These are phyloP conservation scores for Trichoderma endophyticum DNA, from an alignment of 2,329 filamentous ascomycete species.

Conservation along the genomic window DNA sequence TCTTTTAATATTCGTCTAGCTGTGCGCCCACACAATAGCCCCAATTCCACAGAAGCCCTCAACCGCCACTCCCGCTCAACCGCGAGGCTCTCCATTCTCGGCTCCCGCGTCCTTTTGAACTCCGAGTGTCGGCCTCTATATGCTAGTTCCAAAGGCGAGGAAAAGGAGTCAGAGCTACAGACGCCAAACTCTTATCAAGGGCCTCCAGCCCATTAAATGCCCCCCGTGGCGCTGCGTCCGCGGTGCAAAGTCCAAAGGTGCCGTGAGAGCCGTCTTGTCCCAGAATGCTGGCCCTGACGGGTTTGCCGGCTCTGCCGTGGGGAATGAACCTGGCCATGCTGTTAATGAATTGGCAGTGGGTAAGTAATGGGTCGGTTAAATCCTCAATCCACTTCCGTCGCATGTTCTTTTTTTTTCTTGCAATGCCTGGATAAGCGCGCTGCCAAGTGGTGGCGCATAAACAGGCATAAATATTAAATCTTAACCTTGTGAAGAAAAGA, in stretches of 20 bases:
- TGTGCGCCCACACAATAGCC: neutral
- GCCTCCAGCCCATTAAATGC: neutral
- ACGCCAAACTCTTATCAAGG: neutral
- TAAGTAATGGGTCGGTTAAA: neutral
- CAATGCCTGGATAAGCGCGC: neutral
- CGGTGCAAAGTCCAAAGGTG: neutral
- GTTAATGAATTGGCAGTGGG: neutral
- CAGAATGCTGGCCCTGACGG: neutral
- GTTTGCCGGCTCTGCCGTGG: conserved; percentile 3
- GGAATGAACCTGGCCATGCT: neutral
- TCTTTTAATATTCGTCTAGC: neutral
- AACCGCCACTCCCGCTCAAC: neutral
- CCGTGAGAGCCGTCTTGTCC: neutral
- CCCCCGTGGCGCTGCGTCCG: neutral
- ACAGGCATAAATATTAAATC: neutral
- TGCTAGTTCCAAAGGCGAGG: neutral
- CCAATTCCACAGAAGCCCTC: neutral
- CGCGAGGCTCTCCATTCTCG: neutral
- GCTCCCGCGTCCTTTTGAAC: neutral
- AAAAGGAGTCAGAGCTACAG: neutral
- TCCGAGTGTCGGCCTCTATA: neutral
- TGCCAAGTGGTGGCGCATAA: neutral
- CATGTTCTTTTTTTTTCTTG: neutral
- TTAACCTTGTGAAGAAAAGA: neutral
- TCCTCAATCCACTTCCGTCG: conserved; percentile 4